A percentile compares a stretch with the other conserved stretches of the same genome.
Conservation (phyloP, 1,284 basidiomycete genomes). For the Ceratobasidium papillatum region DNA sequence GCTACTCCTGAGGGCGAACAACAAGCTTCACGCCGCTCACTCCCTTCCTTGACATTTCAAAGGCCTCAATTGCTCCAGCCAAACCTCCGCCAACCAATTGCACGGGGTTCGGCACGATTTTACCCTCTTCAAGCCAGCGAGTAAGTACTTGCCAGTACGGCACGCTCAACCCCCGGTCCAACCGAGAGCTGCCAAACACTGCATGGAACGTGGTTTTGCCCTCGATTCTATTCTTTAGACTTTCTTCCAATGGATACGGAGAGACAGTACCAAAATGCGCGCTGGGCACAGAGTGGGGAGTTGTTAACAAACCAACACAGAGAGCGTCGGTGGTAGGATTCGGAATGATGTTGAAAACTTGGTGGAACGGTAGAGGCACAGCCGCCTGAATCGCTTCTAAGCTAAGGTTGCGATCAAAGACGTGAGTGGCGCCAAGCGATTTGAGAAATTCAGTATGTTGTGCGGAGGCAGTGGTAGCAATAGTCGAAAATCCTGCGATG, state of each 20-base stretch:
- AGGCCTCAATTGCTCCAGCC: constrained; percentile 14
- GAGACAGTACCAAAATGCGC: not conserved
- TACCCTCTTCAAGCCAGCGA: constrained; percentile 10
- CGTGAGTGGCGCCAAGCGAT: constrained; percentile 62
- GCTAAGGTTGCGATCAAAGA: constrained; percentile 57
- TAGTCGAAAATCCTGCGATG: constrained; percentile 49
- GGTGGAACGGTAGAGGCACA: not conserved
- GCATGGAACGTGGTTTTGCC: not conserved
- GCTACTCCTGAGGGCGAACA: constrained; percentile 32
- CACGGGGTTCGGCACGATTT: constrained; percentile 9
- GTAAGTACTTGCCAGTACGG: not conserved
- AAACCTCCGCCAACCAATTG: constrained; percentile 22
- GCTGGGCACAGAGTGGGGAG: not conserved
- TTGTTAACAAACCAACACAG: not conserved
- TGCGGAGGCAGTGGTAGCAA: constrained; percentile 55
- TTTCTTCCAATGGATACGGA: not conserved
- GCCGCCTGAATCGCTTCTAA: not conserved
- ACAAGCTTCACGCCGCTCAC: constrained; percentile 42
- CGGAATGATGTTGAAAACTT: not conserved
- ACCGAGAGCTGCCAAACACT: not conserved
- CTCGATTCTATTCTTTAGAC: not conserved
- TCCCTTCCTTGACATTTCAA: constrained; percentile 36
- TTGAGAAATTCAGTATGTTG: constrained; percentile 58
- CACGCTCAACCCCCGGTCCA: not conserved
- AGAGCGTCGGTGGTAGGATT: not conserved